Percentiles rank a stretch among this genome's conserved stretches.
Conservation (phyloP, 192 early-diverging fungal genomes). For the Fimicolochytrium jonesii region DNA sequence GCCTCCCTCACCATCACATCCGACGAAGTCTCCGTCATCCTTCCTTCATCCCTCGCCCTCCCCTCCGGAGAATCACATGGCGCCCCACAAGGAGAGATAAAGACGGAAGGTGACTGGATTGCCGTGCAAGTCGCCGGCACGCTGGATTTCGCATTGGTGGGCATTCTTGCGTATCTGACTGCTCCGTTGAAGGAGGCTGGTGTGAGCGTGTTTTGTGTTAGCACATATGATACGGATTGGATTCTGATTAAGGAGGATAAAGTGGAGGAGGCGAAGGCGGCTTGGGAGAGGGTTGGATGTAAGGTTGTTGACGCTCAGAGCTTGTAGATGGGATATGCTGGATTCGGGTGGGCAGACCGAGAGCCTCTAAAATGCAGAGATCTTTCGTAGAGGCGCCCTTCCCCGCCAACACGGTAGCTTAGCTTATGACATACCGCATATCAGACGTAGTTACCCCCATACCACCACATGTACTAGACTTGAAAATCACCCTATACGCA, state of each 20-base stretch:
- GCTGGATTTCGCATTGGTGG: constrained; percentile 65
- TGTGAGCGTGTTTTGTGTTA: constrained; percentile 65
- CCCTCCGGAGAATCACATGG: not conserved
- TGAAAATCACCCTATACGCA: too few species aligned
- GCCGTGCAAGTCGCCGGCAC: constrained; percentile 55
- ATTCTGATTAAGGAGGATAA: constrained; percentile 58
- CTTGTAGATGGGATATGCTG: too few species aligned
- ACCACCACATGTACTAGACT: too few species aligned
- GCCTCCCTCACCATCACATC: constrained; percentile 13
- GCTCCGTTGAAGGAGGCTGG: constrained; percentile 46
- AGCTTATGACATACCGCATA: too few species aligned
- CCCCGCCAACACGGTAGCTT: too few species aligned
- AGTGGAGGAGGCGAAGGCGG: not conserved
- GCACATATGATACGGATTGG: constrained; percentile 74
- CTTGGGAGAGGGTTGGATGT: constrained; percentile 6
- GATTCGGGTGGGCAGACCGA: too few species aligned
- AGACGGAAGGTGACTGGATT: constrained; percentile 27
- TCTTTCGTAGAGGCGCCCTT: too few species aligned
- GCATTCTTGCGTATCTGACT: constrained; percentile 55
- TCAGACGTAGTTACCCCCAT: too few species aligned
- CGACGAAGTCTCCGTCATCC: constrained; percentile 13
- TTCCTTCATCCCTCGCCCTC: not conserved
- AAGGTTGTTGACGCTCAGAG: not conserved
- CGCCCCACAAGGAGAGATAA: not conserved
- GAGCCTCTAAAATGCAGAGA: too few species aligned